A percentile compares a stretch with the other conserved stretches of the same genome.
phyloP scores from a whole-genome alignment of 148 eudicot genomes.

The Talinum fruticosum region DNA sequence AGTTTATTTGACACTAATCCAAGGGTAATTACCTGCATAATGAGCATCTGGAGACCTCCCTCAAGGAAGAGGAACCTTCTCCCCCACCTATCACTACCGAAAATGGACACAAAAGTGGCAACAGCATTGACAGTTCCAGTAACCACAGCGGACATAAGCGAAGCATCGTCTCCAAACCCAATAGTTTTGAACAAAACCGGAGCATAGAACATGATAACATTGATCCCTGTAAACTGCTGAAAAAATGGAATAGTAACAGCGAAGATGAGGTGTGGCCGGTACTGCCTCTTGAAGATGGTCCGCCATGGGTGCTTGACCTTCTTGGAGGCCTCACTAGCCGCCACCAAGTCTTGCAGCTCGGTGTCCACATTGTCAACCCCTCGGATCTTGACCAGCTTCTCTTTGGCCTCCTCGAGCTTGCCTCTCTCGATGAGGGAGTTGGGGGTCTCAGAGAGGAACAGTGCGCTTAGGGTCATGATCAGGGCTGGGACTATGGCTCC shows the following conservation, averaged over 20 bases:
- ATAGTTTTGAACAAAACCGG: slow-evolving; percentile 69
- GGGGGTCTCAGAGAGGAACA: neutral
- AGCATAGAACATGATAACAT: slow-evolving; percentile 76
- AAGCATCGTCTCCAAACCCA: slow-evolving; percentile 54
- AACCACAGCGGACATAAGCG: slow-evolving; percentile 69
- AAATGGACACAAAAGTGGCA: slow-evolving; percentile 62
- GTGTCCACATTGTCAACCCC: neutral
- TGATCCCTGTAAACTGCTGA: slow-evolving; percentile 64
- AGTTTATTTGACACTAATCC: too few relatives aligned
- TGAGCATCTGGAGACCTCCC: slow-evolving; percentile 71
- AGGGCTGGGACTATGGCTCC: neutral
- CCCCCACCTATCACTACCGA: slow-evolving; percentile 70
- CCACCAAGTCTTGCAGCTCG: neutral
- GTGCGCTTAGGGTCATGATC: neutral
- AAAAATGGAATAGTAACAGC: neutral
- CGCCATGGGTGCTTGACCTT: neutral
- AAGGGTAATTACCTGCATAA: slow-evolving; percentile 49
- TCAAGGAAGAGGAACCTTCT: slow-evolving; percentile 64
- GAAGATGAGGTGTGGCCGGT: neutral
- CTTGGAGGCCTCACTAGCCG: neutral
- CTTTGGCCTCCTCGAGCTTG: neutral
- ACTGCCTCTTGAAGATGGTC: neutral
- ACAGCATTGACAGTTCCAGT: slow-evolving; percentile 61
- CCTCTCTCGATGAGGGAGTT: neutral
- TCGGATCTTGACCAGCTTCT: neutral